Conservation (phyloP, 129 eudicot species). For the Sambucus nigra region DNA sequence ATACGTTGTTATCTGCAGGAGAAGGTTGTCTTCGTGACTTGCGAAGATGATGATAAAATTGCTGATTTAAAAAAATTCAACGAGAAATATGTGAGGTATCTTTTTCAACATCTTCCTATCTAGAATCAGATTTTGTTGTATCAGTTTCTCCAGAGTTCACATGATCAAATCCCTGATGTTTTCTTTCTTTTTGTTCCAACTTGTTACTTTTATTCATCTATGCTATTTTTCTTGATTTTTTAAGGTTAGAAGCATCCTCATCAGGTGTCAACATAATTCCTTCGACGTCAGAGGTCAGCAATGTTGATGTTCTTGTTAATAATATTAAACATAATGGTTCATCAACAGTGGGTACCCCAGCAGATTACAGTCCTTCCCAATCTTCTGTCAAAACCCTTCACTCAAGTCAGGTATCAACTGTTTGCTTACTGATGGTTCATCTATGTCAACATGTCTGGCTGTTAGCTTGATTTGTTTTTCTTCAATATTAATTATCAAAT, state of each 20-base stretch:
- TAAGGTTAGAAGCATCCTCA: slow-evolving; percentile 78
- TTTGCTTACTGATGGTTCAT: slow-evolving; percentile 5
- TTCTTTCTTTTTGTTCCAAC: background rate
- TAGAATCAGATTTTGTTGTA: slow-evolving; percentile 1
- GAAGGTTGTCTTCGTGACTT: slow-evolving; percentile 87
- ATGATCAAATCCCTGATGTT: background rate
- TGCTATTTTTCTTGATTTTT: slow-evolving; percentile 7
- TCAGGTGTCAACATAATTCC: slow-evolving; percentile 48
- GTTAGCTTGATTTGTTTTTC: background rate
- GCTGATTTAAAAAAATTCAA: slow-evolving; percentile 39
- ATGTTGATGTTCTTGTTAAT: slow-evolving; percentile 14
- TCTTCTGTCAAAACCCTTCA: slow-evolving; percentile 21
- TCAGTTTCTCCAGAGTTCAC: background rate
- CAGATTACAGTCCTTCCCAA: slow-evolving; percentile 20
- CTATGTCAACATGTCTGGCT: background rate
- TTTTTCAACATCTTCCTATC: background rate
- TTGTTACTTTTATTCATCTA: background rate
- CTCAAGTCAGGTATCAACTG: slow-evolving; percentile 36
- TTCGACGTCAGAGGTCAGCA: slow-evolving; percentile 26
- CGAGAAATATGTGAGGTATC: slow-evolving; percentile 69
- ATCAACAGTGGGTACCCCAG: slow-evolving; percentile 14
- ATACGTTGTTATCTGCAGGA: slow-evolving; percentile 42
- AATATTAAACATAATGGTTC: slow-evolving; percentile 9
- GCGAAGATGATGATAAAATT: slow-evolving; percentile 82
- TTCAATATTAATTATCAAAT: background rate